phyloP scores from a whole-genome alignment of 176 grass and related monocot species.

The Zoysia japonica region DNA sequence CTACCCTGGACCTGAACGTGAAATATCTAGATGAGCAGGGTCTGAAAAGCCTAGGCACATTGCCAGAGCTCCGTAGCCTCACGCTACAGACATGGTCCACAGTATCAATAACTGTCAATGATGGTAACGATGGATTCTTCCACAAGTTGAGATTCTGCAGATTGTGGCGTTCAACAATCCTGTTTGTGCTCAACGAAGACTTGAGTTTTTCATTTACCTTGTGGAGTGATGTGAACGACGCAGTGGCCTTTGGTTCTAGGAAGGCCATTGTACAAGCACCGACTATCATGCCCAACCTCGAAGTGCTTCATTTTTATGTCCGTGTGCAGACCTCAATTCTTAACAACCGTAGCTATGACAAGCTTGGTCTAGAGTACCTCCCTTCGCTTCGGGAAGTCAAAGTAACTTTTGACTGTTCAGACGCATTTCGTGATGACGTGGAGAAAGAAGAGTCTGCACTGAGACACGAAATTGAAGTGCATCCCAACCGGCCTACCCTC shows the following conservation, averaged over 20 bases:
- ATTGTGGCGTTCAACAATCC: neutral
- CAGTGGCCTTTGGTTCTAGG: neutral
- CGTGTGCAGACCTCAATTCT: neutral
- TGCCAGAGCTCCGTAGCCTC: neutral
- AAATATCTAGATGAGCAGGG: neutral
- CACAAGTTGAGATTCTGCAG: neutral
- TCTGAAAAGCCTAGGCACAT: neutral
- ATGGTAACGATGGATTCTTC: neutral
- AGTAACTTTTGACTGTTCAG: neutral
- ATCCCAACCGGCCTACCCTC: neutral
- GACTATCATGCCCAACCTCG: neutral
- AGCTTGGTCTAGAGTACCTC: neutral
- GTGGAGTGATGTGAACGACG: neutral
- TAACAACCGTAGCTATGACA: neutral
- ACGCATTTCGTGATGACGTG: neutral
- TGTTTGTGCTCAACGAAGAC: neutral
- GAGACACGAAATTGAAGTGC: neutral
- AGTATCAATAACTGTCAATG: neutral
- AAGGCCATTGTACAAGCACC: neutral
- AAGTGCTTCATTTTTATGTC: neutral
- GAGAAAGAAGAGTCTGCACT: neutral
- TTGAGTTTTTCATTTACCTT: neutral
- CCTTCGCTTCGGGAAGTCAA: neutral
- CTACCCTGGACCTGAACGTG: rapidly evolving
- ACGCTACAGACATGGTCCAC: rapidly evolving